Conservation (phyloP, 208 protist genomes). For the Crithidia bombi region DNA sequence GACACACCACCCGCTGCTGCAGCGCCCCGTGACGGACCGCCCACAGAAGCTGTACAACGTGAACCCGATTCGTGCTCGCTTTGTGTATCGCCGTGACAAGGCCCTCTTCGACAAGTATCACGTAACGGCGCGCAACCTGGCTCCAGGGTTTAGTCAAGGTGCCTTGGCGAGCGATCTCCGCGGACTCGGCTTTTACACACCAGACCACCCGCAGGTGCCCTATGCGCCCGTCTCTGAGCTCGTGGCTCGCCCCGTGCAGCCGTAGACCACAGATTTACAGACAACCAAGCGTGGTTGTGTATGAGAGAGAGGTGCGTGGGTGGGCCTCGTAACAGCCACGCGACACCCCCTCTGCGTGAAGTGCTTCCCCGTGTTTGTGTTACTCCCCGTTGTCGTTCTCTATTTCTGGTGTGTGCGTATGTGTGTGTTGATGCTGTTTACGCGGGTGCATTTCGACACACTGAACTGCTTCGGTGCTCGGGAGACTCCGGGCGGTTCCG, state of each 20-base stretch:
- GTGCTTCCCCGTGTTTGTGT: too few relatives aligned
- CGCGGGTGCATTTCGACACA: too few relatives aligned
- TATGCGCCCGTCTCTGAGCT: constrained; percentile 38
- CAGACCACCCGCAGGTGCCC: constrained; percentile 83
- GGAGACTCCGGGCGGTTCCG: too few relatives aligned
- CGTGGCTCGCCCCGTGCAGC: constrained; percentile 1
- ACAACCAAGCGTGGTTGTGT: not conserved
- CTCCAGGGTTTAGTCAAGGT: constrained; percentile 84
- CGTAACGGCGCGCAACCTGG: constrained; percentile 71
- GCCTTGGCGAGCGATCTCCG: constrained; percentile 75
- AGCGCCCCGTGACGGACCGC: constrained; percentile 60
- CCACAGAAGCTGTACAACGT: constrained; percentile 57
- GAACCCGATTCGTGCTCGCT: constrained; percentile 67
- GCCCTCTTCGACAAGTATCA: constrained; percentile 91
- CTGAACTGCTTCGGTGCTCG: too few relatives aligned
- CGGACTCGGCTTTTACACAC: constrained; percentile 86
- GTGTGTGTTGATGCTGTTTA: too few relatives aligned
- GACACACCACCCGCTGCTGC: constrained; percentile 58
- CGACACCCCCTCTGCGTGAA: too few relatives aligned
- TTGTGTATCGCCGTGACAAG: constrained; percentile 89
- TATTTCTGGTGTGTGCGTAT: too few relatives aligned
- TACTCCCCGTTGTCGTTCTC: too few relatives aligned
- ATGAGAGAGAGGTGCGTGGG: too few relatives aligned
- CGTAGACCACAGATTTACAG: not conserved
- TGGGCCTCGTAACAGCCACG: too few relatives aligned